Base-by-base conservation (phyloP, 192 early-diverging fungal genomes). In the Umbelopsis vinacea region DNA sequence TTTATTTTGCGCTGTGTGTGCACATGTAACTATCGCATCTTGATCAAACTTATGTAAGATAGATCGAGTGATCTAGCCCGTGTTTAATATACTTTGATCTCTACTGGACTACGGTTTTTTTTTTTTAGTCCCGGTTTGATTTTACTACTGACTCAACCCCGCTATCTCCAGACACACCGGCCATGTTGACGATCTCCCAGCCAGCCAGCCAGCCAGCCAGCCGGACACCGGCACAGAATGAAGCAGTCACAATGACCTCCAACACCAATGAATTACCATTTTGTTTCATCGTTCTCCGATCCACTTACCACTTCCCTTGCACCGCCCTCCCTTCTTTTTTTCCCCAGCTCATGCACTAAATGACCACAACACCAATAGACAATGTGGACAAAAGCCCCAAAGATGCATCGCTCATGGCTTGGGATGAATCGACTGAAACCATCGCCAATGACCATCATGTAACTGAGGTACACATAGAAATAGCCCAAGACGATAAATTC, bases 221-320 rank as follows among this genome's bases (percentile, higher is more conserved):
- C 29, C 57, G 57, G 57, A 63, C 57, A 19, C 33, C 19, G 33
- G 57, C 33, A 63, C 57, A 63, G 57, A 63, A 37, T 63, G 33
- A 29, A 63, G 57, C 57, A 63, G 57, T 63, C 57, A 63, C 57
- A 17, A 29, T 12, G 24, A 11, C 12, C 7, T 14, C 57, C 17
- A 17, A 19, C 0, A 63, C 26, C 26, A 26, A 29, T 37, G 15
- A 37, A 63, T 37, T 37, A 19, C 29, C 29, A 29, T 3, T 29
- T 29, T 29, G 29, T 19, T 19, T 0, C 11, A 19, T 4, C 3
- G 12, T 35, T 63, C 57, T 63, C 57, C 57, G 26, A 29, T n/a
- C 54, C 15, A 15, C n/a, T n/a, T n/a, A n/a, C n/a, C n/a, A n/a
- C n/a, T n/a, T n/a, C n/a, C n/a, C n/a, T n/a, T n/a, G n/a, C n/a